phyloP scores from a whole-genome alignment of 768 basidiomycete species.

The Mycena alexandri region DNA sequence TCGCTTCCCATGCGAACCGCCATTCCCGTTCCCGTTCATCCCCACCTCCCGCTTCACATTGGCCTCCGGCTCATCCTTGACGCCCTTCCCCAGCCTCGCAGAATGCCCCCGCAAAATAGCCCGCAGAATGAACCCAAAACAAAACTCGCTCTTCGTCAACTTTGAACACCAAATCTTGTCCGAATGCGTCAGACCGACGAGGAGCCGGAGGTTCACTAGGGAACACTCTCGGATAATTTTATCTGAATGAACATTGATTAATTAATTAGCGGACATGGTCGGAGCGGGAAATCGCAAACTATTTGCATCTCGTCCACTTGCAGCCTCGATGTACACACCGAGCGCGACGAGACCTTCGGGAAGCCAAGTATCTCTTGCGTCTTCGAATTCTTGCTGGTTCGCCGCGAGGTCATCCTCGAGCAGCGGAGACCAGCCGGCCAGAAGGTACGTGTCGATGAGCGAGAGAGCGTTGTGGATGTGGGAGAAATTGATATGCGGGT shows the following conservation, averaged over 20 bases:
- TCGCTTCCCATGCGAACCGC: neutral
- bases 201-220: conserved; percentile 71
- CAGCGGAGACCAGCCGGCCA: conserved; percentile 64
- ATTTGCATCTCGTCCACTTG: conserved; percentile 39
- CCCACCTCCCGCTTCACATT: conserved; percentile 26
- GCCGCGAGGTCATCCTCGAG: conserved; percentile 21
- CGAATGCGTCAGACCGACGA: conserved; percentile 79
- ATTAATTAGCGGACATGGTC: neutral
- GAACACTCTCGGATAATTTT: conserved; percentile 61
- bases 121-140: conserved; percentile 62
- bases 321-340: conserved; percentile 62
- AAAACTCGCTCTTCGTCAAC: conserved; percentile 60
- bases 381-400: conserved; percentile 43
- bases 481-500: conserved; percentile 51
- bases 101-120: conserved; percentile 57
- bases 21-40: conserved; percentile 12
- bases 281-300: neutral
- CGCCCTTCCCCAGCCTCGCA: conserved; percentile 33
- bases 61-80: conserved; percentile 36
- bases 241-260: neutral
- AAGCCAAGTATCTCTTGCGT: conserved; percentile 59
- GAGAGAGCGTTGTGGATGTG: conserved; percentile 69
- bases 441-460: conserved; percentile 72
- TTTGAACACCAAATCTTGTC: conserved; percentile 67
- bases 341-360: conserved; percentile 63